Evolutionary conservation across 331 rosid genomes (phyloP).

Genomic region (Ulmus americana): DNA sequence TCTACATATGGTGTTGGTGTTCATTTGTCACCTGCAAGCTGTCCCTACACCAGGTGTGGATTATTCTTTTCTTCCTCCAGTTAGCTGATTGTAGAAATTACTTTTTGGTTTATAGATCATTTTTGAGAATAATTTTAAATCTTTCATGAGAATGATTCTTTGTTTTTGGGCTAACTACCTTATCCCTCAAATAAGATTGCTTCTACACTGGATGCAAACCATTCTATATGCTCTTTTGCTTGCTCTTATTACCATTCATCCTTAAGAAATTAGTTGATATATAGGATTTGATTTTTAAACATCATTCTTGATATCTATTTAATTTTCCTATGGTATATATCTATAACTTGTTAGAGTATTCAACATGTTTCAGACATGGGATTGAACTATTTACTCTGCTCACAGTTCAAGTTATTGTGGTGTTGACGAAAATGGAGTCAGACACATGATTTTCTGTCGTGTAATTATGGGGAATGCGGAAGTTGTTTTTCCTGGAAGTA

Average conservation of each 20-base stretch:
- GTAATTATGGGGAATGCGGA: slow-evolving; percentile 21
- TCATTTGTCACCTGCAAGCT: slow-evolving; percentile 10
- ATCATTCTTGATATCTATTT: not conserved
- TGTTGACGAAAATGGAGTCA: slow-evolving; percentile 17
- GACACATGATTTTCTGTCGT: slow-evolving; percentile 16
- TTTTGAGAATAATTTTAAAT: not conserved
- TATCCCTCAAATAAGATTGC: not conserved
- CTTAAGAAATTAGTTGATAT: too few species aligned
- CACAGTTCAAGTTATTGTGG: slow-evolving; percentile 23
- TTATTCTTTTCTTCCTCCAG: not conserved
- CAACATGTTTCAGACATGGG: not conserved
- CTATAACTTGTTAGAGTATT: not conserved
- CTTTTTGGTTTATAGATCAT: not conserved
- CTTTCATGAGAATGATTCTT: not conserved
- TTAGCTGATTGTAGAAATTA: not conserved
- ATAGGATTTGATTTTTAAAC: too few species aligned
- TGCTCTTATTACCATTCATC: too few species aligned
- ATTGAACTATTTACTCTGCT: not conserved
- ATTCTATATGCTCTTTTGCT: too few species aligned
- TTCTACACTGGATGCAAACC: too few species aligned
- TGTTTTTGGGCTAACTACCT: not conserved
- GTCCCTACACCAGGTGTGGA: slow-evolving; percentile 13
- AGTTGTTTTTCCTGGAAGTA: slow-evolving; percentile 8
- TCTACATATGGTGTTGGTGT: slow-evolving; percentile 12
- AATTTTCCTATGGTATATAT: not conserved